These are phyloP conservation scores for Rhytidhysteron rufulum DNA, from an alignment of 2,329 filamentous ascomycete genomes.

Conservation along the genomic window DNA sequence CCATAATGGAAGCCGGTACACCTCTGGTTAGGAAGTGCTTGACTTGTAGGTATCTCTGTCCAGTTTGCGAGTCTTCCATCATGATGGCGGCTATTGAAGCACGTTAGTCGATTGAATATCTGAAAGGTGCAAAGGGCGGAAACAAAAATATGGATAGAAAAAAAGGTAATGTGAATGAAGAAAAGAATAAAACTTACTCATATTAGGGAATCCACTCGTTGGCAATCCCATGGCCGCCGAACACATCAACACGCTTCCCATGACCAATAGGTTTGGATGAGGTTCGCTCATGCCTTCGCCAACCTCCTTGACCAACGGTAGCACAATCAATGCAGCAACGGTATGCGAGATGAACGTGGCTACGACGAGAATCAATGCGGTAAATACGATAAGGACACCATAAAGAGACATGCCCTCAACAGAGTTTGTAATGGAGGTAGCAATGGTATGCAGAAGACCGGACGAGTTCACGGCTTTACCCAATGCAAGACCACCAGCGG, in stretches of 20 bases:
- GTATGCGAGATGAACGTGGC: conserved; percentile 98
- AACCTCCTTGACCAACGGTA: conserved; percentile 85
- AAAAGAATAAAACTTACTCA: conserved; percentile 69
- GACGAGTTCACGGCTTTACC: conserved; percentile 94
- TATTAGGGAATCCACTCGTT: conserved; percentile 96
- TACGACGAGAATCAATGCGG: conserved; percentile 78
- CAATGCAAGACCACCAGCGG: conserved; percentile 85
- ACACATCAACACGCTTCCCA: conserved; percentile 94
- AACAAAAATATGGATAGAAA: conserved; percentile 2
- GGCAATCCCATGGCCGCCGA: conserved; percentile 96
- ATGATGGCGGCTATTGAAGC: conserved; percentile 79
- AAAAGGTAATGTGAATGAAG: conserved; percentile 2
- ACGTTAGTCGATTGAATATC: no score
- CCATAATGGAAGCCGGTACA: conserved; percentile 78
- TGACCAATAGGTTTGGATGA: conserved; percentile 90
- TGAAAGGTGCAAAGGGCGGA: not conserved
- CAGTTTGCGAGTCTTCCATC: conserved; percentile 92
- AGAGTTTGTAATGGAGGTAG: conserved; percentile 65
- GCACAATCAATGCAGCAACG: conserved; percentile 89
- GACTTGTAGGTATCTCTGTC: conserved; percentile 85
- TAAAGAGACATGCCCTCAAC: conserved; percentile 82
- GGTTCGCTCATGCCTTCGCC: conserved; percentile 82
- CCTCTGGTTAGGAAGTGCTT: conserved; percentile 94
- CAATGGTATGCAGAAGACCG: conserved; percentile 85
- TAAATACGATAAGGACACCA: conserved; percentile 80